Evolutionary conservation across 805 yeast species (phyloP), one percentile per base, ranked within the genome.

Genomic region (Scheffersomyces ergatensis): DNA sequence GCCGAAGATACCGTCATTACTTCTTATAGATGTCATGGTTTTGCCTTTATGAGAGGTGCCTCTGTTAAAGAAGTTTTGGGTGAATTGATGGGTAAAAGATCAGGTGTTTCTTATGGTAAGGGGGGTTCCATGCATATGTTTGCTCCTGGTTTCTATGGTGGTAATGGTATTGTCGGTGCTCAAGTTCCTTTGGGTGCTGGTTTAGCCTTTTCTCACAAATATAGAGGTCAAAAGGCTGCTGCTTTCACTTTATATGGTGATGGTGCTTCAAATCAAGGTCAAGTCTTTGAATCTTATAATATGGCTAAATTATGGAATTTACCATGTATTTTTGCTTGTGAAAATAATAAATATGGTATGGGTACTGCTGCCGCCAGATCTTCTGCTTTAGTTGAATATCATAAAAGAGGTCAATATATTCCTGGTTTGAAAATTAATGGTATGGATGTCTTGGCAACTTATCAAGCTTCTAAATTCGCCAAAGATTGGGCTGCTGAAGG

Each of bases 91-190:
- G 99, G 99, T 58, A 85, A 85, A 74, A 83, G 96, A 75, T 73
- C 84, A 43, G 98, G 99, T 77, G 95, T 87, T 46, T 85, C 97
- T 33, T 83, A 74, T 72, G 99, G 99, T 74, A 93, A 93, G 73
- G 99, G 99, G 76, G 99, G 99, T 57, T 93, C 99, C 51, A 93
- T 93, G 99, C 99, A 93, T 76, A 87, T 93, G 90, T 93, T 83
- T 67, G 87, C 95, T 36, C 83, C 84, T 35, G 95, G 95, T 47
- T 93, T 93, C 78, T 93, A 85, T 70, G 99, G 99, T 67, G 99
- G 99, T 72, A 93, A 93, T 73, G 99, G 99, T 77, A 93, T 93
- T 67, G 99, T 93, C 41, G 99, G 99, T 65, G 99, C 98, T 39
- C 99, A 93, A 75, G 97, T 93, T 43, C 96, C 99, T 49, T 78